Percentiles rank a stretch among this genome's conserved stretches.
Evolutionary conservation across 108 stramenopile species (phyloP).

Genomic region (Skeletonema marinoi): DNA sequence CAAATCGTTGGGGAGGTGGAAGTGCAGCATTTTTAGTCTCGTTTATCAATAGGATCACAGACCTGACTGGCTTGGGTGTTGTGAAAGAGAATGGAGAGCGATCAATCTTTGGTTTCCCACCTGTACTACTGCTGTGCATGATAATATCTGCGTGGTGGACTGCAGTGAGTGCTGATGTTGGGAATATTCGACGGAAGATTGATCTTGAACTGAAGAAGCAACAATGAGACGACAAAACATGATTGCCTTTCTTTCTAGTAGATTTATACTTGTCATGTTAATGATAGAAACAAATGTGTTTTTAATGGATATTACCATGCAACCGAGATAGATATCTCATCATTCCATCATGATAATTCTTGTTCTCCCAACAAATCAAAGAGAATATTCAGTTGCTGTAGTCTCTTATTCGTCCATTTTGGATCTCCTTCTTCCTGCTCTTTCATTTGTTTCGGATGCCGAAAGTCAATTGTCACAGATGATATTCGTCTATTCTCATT

Average conservation of each 20-base stretch:
- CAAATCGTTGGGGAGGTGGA: constrained; percentile 91
- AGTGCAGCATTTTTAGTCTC: constrained; percentile 87
- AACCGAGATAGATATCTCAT: too few species aligned
- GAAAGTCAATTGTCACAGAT: constrained; percentile 44
- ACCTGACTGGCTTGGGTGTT: constrained; percentile 47
- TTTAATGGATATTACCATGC: too few species aligned
- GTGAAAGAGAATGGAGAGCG: constrained; percentile 49
- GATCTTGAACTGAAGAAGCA: constrained; percentile 84
- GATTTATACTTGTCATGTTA: too few species aligned
- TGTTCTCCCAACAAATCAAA: constrained; percentile 43
- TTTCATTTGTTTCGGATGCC: constrained; percentile 52
- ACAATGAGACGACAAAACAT: constrained; percentile 29
- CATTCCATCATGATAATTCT: constrained; percentile 15
- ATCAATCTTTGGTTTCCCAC: constrained; percentile 77
- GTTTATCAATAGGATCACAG: constrained; percentile 58
- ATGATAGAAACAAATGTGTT: too few species aligned
- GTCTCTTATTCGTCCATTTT: constrained; percentile 48
- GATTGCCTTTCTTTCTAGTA: neutral
- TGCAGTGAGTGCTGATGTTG: constrained; percentile 82
- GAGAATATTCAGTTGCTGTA: constrained; percentile 60
- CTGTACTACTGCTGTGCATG: constrained; percentile 72
- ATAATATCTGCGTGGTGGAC: constrained; percentile 84
- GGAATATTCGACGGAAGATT: constrained; percentile 71
- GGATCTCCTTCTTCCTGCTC: constrained; percentile 55
- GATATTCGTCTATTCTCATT: constrained; percentile 31